These are phyloP conservation scores for Magnusiomyces suaveolens DNA, from an alignment of 1,139 yeast genomes.

Conservation along the genomic window DNA sequence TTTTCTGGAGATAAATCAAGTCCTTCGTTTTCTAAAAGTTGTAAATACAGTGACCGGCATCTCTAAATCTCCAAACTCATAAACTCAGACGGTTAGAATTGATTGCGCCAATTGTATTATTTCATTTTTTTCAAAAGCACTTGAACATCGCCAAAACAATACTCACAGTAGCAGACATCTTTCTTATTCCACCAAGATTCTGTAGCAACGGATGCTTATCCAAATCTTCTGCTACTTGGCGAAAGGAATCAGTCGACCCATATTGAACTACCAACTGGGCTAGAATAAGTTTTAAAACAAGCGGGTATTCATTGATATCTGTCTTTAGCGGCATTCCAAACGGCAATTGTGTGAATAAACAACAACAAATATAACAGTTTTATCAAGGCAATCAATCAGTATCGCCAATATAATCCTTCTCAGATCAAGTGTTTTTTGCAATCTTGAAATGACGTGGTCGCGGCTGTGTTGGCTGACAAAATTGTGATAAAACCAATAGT, in stretches of 20 bases:
- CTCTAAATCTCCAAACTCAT: constrained; percentile 12
- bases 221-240: constrained; percentile 24
- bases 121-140: background rate
- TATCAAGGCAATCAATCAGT: background rate
- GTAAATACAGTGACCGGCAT: constrained; percentile 23
- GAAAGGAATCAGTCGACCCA: constrained; percentile 26
- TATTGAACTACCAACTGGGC: constrained; percentile 31
- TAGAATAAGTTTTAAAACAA: constrained; percentile 28
- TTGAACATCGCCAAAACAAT: background rate
- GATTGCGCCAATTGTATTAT: background rate
- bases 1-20: constrained; percentile 15
- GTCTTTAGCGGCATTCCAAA: background rate
- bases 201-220: constrained; percentile 29
- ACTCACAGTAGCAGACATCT: constrained; percentile 12
- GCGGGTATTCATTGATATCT: constrained; percentile 4
- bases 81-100: background rate
- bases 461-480: too few relatives aligned
- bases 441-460: too few relatives aligned
- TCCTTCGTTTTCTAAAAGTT: constrained; percentile 23
- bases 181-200: constrained; percentile 14
- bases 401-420: too few relatives aligned
- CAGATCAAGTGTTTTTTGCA: too few relatives aligned
- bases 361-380: background rate
- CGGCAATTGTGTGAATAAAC: background rate
- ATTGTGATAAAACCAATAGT: too few relatives aligned